These are phyloP conservation scores for Pontederia paniculata DNA, from an alignment of 176 grass and related monocot genomes.

Conservation along the genomic window DNA sequence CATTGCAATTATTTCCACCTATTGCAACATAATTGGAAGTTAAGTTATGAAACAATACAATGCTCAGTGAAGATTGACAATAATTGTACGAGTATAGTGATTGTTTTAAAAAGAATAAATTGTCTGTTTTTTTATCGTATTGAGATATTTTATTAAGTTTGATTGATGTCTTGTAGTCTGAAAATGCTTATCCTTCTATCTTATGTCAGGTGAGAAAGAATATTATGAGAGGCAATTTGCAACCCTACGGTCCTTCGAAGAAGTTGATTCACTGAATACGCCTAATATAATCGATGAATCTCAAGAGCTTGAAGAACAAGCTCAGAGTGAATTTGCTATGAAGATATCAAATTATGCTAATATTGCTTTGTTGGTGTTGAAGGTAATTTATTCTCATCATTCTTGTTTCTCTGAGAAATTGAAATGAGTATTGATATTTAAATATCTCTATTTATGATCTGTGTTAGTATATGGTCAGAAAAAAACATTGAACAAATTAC, in stretches of 20 bases:
- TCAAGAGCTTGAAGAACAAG: constrained; percentile 41
- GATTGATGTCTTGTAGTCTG: not conserved
- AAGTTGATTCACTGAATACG: constrained; percentile 46
- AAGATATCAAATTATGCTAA: constrained; percentile 91
- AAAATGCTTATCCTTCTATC: not conserved
- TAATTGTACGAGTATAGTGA: too few relatives aligned
- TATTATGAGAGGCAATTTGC: constrained; percentile 76
- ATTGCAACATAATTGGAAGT: too few relatives aligned
- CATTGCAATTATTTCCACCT: too few relatives aligned
- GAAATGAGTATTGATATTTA: not conserved
- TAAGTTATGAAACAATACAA: too few relatives aligned
- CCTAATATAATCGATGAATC: constrained; percentile 32
- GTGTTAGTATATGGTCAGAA: not conserved
- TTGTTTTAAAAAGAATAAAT: too few relatives aligned
- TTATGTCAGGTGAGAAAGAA: constrained; percentile 40
- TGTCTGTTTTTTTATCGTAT: not conserved
- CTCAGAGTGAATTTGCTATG: constrained; percentile 84
- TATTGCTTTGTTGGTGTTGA: constrained; percentile 65
- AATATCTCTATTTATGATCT: not conserved
- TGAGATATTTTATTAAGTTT: not conserved
- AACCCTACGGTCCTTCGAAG: constrained; percentile 51
- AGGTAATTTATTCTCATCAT: constrained; percentile 28
- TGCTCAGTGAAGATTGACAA: too few relatives aligned
- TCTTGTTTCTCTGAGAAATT: not conserved
- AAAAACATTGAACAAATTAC: not conserved